Conservation (phyloP, 164 flowering plant genomes). For the Cinnamomum chago region DNA sequence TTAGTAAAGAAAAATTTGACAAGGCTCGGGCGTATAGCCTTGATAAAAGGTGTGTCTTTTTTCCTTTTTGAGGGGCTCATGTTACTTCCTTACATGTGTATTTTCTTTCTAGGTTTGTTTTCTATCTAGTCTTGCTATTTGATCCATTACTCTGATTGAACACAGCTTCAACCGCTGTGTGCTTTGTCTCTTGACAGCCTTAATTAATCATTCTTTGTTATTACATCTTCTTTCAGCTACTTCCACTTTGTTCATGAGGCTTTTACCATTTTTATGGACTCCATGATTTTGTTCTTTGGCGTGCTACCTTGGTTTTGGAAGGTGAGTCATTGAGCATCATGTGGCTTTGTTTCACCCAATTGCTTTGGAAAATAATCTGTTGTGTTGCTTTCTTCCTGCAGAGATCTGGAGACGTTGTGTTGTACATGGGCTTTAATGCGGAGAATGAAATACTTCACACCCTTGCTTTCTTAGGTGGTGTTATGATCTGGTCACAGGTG, state of each 20-base stretch:
- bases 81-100: background rate
- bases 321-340: constrained; percentile 32
- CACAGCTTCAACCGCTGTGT: background rate
- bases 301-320: constrained; percentile 97
- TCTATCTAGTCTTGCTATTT: background rate
- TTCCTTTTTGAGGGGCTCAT: background rate
- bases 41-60: constrained; percentile 69
- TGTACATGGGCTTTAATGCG: constrained; percentile 50
- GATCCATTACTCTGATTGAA: background rate
- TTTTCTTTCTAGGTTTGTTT: background rate
- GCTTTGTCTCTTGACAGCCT: background rate
- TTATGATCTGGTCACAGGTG: constrained; percentile 97
- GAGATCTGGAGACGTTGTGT: constrained; percentile 69
- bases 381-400: constrained; percentile 25
- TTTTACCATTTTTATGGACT: constrained; percentile 69
- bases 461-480: constrained; percentile 77
- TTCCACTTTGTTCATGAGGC: constrained; percentile 88
- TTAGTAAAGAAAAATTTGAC: constrained; percentile 83
- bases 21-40: constrained; percentile 87
- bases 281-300: constrained; percentile 71
- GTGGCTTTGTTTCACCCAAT: background rate
- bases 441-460: constrained; percentile 89
- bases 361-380: background rate
- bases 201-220: background rate
- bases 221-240: constrained; percentile 46